These are phyloP conservation scores for Chytriomyces sp. DNA, from an alignment of 192 early-diverging fungal species.

Conservation along the genomic window DNA sequence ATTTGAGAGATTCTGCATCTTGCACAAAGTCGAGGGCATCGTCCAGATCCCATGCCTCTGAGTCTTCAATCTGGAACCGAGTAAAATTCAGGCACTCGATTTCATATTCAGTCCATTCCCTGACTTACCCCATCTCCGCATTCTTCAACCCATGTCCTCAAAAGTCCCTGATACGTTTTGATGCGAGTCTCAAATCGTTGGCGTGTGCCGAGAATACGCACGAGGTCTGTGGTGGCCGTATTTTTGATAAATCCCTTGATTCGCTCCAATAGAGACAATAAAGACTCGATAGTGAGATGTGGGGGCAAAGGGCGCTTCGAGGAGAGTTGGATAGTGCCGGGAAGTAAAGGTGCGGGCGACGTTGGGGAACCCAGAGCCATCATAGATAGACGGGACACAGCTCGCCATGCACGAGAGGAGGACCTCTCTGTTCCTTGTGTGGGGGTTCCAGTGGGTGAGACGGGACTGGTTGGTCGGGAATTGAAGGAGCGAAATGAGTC, in stretches of 20 bases:
- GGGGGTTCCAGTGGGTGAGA: too few species aligned
- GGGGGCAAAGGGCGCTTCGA: background rate
- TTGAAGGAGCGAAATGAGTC: too few species aligned
- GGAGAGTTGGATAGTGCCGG: background rate
- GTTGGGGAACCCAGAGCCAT: constrained; percentile 23
- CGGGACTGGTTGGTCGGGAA: too few species aligned
- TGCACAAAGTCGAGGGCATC: constrained; percentile 9
- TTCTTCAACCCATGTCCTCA: constrained; percentile 32
- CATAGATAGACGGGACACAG: constrained; percentile 20
- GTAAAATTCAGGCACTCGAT: background rate
- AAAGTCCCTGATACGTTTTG: constrained; percentile 6
- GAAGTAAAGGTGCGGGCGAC: background rate
- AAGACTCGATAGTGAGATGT: constrained; percentile 4
- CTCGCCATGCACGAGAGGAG: constrained; percentile 7
- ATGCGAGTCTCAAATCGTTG: constrained; percentile 24
- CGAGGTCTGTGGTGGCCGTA: background rate
- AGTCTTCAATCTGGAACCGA: constrained; percentile 2
- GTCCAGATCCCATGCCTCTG: constrained; percentile 19
- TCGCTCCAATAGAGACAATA: constrained; percentile 19
- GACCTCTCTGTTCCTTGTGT: background rate
- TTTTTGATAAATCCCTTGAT: constrained; percentile 32
- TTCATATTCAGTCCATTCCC: background rate
- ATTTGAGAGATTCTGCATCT: constrained; percentile 16
- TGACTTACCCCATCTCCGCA: constrained; percentile 25
- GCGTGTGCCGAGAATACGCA: constrained; percentile 13